phyloP scores from a whole-genome alignment of 257 asterid genomes.

The Solanum neorickii region DNA sequence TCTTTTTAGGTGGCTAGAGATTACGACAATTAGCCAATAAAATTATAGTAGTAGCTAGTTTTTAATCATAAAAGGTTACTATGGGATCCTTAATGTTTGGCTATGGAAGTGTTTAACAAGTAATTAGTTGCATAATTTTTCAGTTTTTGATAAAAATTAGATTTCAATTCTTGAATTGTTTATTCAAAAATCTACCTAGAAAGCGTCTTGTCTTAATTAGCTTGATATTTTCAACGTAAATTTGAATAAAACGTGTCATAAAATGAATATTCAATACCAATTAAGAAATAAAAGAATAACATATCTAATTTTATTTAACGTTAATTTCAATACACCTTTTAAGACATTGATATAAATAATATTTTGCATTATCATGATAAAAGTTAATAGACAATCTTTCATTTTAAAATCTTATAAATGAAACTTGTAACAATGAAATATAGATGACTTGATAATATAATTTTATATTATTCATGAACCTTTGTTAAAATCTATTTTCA shows the following conservation, averaged over 20 bases:
- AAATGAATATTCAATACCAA: neutral
- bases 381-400: neutral
- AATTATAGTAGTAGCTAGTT: neutral
- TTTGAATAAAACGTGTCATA: neutral
- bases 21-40: neutral
- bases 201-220: no score
- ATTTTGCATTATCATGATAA: neutral
- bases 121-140: neutral
- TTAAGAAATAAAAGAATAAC: neutral
- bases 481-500: neutral
- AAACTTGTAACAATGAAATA: neutral
- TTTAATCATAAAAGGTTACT: neutral
- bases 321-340: neutral
- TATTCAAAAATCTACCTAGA: neutral
- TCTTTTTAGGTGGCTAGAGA: neutral
- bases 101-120: slow-evolving; percentile 1
- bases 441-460: neutral
- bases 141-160: neutral
- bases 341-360: neutral
- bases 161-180: neutral
- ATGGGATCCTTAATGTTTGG: slow-evolving; percentile 11
- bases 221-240: neutral
- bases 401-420: neutral
- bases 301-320: neutral
- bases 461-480: neutral